phyloP scores from a whole-genome alignment of 805 yeast species.

The Wickerhamiella cacticola region DNA sequence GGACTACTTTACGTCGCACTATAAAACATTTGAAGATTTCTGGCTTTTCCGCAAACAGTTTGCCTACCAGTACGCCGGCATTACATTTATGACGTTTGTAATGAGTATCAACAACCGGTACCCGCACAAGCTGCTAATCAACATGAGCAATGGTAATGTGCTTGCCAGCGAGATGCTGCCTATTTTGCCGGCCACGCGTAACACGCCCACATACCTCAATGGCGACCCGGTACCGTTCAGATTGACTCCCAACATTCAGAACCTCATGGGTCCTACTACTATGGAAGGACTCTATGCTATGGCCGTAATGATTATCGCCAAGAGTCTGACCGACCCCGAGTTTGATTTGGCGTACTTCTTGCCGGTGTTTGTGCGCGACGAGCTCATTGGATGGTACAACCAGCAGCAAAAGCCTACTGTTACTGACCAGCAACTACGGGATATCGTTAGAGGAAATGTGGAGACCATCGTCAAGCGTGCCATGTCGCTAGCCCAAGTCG shows the following conservation, averaged over 20 bases:
- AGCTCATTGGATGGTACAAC: conserved; percentile 85
- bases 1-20: conserved; percentile 60
- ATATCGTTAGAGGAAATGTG: conserved; percentile 77
- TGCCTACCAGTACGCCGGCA: conserved; percentile 86
- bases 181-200: conserved; percentile 34
- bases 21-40: conserved; percentile 77
- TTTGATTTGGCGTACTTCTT: conserved; percentile 82
- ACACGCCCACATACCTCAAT: conserved; percentile 76
- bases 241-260: conserved; percentile 89
- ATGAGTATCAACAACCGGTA: conserved; percentile 86
- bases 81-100: conserved; percentile 85
- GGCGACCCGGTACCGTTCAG: conserved; percentile 93
- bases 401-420: conserved; percentile 75
- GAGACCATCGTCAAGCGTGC: conserved; percentile 74
- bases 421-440: conserved; percentile 72
- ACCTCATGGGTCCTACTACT: conserved; percentile 85
- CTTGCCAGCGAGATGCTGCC: conserved; percentile 96
- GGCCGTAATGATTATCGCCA: conserved; percentile 70
- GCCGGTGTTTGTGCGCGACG: conserved; percentile 92
- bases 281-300: conserved; percentile 85
- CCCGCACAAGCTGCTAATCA: conserved; percentile 83
- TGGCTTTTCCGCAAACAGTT: conserved; percentile 96
- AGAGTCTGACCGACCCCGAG: conserved; percentile 82
- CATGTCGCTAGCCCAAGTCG: conserved; percentile 57
- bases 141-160: conserved; percentile 71